A percentile compares a stretch with the other conserved stretches of the same genome.
Evolutionary conservation across 768 basidiomycete species (phyloP).

Genomic region (Lactarius pseudohatsudake): DNA sequence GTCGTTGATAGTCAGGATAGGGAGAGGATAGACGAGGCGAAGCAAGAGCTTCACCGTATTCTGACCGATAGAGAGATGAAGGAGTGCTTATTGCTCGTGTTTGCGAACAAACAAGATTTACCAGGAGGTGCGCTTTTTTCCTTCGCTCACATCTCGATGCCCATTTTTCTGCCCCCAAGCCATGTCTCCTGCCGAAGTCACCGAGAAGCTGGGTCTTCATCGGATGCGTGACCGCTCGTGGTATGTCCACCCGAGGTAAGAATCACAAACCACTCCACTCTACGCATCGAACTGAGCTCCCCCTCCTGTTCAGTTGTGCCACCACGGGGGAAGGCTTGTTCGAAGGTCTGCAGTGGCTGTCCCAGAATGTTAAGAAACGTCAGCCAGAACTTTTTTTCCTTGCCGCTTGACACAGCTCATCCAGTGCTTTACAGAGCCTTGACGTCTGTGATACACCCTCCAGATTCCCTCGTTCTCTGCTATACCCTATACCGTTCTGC

Average conservation of each 20-base stretch:
- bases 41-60: constrained; percentile 93
- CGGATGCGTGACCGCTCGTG: constrained; percentile 96
- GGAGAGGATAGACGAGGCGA: constrained; percentile 94
- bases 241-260: constrained; percentile 98
- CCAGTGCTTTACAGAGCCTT: constrained; percentile 20
- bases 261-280: constrained; percentile 17
- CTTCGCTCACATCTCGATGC: background rate
- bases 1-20: constrained; percentile 97
- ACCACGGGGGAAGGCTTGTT: constrained; percentile 96
- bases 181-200: constrained; percentile 99
- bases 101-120: constrained; percentile 98
- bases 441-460: constrained; percentile 2
- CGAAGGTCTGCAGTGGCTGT: constrained; percentile 96
- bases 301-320: constrained; percentile 63
- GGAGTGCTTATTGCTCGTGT: constrained; percentile 95
- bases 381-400: constrained; percentile 49
- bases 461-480: constrained; percentile 24
- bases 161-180: constrained; percentile 45
- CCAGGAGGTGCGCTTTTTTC: constrained; percentile 74
- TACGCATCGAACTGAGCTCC: background rate
- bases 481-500: constrained; percentile 34
- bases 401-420: background rate
- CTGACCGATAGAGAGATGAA: constrained; percentile 97
- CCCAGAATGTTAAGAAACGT: constrained; percentile 94
- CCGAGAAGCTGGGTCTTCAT: constrained; percentile 93